Evolutionary conservation across 768 basidiomycete species (phyloP), one percentile per base, ranked within the genome.

Genomic region (Leccinellum luteum): DNA sequence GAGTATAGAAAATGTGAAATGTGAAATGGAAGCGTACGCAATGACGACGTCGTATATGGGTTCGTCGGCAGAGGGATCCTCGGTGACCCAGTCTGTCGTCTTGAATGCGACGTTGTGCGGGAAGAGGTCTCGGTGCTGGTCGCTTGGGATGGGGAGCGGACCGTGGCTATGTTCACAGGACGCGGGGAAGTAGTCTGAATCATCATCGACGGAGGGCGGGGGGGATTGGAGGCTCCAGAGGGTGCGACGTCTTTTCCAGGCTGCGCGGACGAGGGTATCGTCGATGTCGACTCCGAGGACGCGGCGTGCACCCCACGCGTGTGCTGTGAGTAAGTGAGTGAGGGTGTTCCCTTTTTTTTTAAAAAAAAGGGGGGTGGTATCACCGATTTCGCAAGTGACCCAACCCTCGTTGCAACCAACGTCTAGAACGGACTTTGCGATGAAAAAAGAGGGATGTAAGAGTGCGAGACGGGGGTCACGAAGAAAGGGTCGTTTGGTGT

Each of bases 271-370:
- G 49, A 95, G 79, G 9, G 79, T 78, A 38, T 85, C 80, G 67
- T 94, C 94, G 47, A 96, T 89, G 68, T 96, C 93, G 1, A 96
- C 90, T 1, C 92, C 93, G 14, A 87, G 74, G 9, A 94, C 88
- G 58, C 79, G 80, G n/a, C 65, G 68, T 6, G 90, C 87, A 2
- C 81, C 81, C 70, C 78, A 79, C 1, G 73, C 70, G 66, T 90
- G 92, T 27, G 87, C 91, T 91, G 62, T 48, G 34, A 55, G 41
- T n/a, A 25, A 10, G 23, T 4, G 25, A 44, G 21, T 45, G 28
- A 6, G 28, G 4, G 28, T 6, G 28, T 23, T n/a, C n/a, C n/a
- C n/a, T n/a, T n/a, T n/a, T n/a, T n/a, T n/a, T 12, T 9, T 1
- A 7, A 23, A 7, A 14, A 15, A 27, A 8, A 15, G 4, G 3